These are phyloP conservation scores for Sugiyamaella mastotermitis DNA, from an alignment of 805 yeast species.

Conservation along the genomic window DNA sequence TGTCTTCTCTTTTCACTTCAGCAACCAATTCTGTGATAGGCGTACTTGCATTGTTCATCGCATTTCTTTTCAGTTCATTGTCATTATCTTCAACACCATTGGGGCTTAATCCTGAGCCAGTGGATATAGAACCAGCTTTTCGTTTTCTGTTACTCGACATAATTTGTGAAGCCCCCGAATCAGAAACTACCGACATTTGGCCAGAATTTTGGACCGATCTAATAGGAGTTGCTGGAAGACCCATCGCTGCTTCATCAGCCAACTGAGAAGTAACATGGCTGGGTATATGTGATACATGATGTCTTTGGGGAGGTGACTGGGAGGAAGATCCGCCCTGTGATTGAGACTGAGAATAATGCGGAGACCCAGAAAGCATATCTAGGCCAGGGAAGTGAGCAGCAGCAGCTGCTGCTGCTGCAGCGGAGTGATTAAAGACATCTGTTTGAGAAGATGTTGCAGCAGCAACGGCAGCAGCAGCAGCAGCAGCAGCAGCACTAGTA, in stretches of 20 bases:
- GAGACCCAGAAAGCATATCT: neutral
- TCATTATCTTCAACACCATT: constrained; percentile 17
- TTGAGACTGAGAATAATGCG: neutral
- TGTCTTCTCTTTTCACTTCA: constrained; percentile 9
- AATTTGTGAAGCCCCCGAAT: too few species aligned
- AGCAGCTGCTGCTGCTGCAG: neutral
- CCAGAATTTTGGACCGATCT: too few species aligned
- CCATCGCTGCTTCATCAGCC: too few species aligned
- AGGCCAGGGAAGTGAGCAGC: constrained; percentile 2
- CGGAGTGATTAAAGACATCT: neutral
- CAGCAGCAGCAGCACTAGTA: neutral
- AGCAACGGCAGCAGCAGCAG: constrained; percentile 3
- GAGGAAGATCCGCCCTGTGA: too few species aligned
- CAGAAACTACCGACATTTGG: too few species aligned
- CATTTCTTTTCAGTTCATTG: constrained; percentile 13
- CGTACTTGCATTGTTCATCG: constrained; percentile 9
- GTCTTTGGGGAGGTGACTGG: too few species aligned
- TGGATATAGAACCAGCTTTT: constrained; percentile 7
- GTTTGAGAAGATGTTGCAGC: constrained; percentile 2
- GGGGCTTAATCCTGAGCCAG: constrained; percentile 1
- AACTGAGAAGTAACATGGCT: too few species aligned
- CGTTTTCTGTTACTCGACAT: too few species aligned
- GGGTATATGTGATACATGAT: too few species aligned
- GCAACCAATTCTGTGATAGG: constrained; percentile 18
- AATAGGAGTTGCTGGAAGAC: too few species aligned